Base-by-base conservation (phyloP, 2,329 filamentous ascomycete genomes). In the Colletotrichum sp. region DNA sequence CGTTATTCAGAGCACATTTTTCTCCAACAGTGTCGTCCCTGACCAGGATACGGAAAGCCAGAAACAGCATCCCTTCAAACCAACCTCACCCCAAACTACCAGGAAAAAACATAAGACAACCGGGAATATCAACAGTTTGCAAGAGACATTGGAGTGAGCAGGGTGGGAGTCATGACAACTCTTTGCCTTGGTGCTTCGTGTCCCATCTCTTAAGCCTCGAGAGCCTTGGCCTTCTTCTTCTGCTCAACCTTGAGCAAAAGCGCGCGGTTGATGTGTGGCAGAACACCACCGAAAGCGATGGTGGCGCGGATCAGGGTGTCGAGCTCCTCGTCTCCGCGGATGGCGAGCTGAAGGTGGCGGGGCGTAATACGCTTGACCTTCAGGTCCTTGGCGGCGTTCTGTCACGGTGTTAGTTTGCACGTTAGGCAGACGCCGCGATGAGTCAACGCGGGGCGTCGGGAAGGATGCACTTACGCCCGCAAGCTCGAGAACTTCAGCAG, bases 291-390 rank as follows among this genome's bases (percentile, higher is more conserved):
- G 81, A 98, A 98, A 77, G 97, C 97, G 83, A 99, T 99, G 78
- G 97, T 99, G 74, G 97, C 97, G 82, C 96, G 95, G 85, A 99
- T 98, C 74, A 99, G 91, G 28, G 96, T 98, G 86, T 99, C 97
- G 81, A 99, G 91, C 87, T 99, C 97, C 88, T 99, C 97, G 86
- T 99, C 97, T 83, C 97, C 97, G 83, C 97, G 96, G 84, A 99
- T 99, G 82, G 97, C 97, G 78, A 99, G 94, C 87, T 99, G 97
- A 79, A 99, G 89, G 87, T 99, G 97, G 86, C 97, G 96, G 72
- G 97, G 97, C 15, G 96, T 98, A 87, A 99, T 99, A 87, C 97
- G 97, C 93, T 98, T 99, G 89, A 98, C 97, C 89, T 98, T 99
- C 84, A 98, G 94, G 87, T 99, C 97, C 91, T 98, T 98, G 86